A percentile compares a stretch with the other conserved stretches of the same genome.
These are phyloP conservation scores for Paragyromitra xinjiangensis DNA, from an alignment of 495 filamentous ascomycete species.

Conservation along the genomic window DNA sequence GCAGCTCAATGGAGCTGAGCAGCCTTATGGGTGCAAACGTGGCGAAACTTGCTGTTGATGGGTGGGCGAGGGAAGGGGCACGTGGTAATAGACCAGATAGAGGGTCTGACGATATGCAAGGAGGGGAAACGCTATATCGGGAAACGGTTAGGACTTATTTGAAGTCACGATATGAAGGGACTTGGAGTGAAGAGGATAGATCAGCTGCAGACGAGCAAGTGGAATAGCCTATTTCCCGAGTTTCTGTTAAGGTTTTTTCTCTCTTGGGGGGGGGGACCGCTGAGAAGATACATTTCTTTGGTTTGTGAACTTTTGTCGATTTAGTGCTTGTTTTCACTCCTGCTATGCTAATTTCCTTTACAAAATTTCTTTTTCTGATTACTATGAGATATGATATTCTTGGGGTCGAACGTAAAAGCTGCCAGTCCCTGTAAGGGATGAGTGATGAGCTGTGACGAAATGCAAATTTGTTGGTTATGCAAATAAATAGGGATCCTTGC, in stretches of 20 bases:
- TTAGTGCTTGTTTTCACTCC: background rate
- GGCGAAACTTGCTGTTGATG: slow-evolving; percentile 76
- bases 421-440: background rate
- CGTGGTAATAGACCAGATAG: slow-evolving; percentile 36
- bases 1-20: slow-evolving; percentile 94
- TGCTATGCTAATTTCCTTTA: background rate
- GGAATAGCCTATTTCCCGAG: background rate
- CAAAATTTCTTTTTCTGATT: background rate
- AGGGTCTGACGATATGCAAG: slow-evolving; percentile 14
- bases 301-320: background rate
- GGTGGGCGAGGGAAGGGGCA: slow-evolving; percentile 61
- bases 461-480: background rate
- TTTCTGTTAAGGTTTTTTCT: background rate
- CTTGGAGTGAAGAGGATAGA: slow-evolving; percentile 14
- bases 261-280: background rate
- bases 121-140: background rate
- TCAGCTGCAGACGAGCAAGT: background rate
- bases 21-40: slow-evolving; percentile 97
- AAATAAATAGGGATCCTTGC: no score
- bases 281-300: background rate
- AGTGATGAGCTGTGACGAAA: background rate
- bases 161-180: slow-evolving; percentile 22
- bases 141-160: slow-evolving; percentile 11
- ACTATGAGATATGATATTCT: background rate
- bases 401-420: background rate